Evolutionary conservation across 2,329 filamentous ascomycete genomes (phyloP), one percentile per base, ranked within the genome.

Genomic region (Fusarium pseudonygamai): DNA sequence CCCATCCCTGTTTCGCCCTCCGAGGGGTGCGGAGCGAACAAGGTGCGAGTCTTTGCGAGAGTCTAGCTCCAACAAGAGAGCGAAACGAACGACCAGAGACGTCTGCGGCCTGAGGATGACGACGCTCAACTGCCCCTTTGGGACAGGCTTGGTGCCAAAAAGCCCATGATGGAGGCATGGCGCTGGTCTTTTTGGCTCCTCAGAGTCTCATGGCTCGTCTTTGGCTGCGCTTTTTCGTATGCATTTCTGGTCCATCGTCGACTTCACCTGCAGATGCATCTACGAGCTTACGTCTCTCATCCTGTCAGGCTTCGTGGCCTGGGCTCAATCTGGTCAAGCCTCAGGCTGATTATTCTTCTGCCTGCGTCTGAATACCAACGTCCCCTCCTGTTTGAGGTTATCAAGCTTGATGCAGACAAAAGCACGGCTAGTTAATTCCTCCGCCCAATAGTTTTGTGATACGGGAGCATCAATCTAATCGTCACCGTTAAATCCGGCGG

Each of bases 51-150:
- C 26, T 46, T 46, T 60, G 26, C 45, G 45, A 52, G 28, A 57
- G 24, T 46, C 47, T 47, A 60, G 62, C 59, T 56, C 36, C 39
- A 42, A 62, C 30, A 56, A 55, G 42, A 64, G 42, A 63, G 64
- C 64, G 49, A 69, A 68, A 68, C 47, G 65, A 68, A 69, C 64
- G 47, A 67, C 42, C 37, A 53, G 59, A 64, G 34, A 59, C 16
- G 67, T 55, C 75, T 78, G 76, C 76, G 75, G 77, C 75, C 75
- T 78, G 68, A 73, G 77, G 77, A 78, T 79, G 78, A 79, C 78
- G 78, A 79, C 78, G 78, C 78, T 74, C 67, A 69, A 67, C 69
- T 74, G 58, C 76, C 75, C 63, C 45, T 77, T 78, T 75, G 59
- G 72, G 76, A 61, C 67, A 69, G 45, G 57, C 40, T 71, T 49